These are phyloP conservation scores for Diutina mesorugosa DNA, from an alignment of 1,139 yeast species.

Conservation along the genomic window DNA sequence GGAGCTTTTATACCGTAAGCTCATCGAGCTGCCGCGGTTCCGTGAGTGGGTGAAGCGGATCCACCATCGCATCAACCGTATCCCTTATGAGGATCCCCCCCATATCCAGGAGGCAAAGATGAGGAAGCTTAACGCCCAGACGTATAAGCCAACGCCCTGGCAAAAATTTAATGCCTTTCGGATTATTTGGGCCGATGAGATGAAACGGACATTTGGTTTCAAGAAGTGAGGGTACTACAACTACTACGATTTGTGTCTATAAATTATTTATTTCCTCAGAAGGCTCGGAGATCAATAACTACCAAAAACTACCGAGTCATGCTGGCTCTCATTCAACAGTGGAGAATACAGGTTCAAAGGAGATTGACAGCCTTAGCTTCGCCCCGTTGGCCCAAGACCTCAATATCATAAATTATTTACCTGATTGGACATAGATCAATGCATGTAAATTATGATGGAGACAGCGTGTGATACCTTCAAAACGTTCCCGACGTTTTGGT, in stretches of 20 bases:
- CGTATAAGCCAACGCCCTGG: conserved; percentile 33
- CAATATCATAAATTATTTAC: neutral
- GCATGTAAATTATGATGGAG: neutral
- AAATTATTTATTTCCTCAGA: neutral
- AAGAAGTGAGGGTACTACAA: neutral
- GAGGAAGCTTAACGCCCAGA: conserved; percentile 10
- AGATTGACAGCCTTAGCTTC: no score
- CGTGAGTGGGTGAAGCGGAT: conserved; percentile 55
- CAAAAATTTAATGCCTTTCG: conserved; percentile 55
- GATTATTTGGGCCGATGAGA: conserved; percentile 50
- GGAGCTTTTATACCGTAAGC: conserved; percentile 27
- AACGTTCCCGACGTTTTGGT: neutral
- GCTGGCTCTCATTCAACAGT: no score
- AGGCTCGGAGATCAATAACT: neutral
- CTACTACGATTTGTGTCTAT: no score
- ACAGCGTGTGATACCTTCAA: neutral
- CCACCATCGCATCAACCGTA: conserved; percentile 55
- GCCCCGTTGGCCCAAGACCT: no score
- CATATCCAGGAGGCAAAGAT: conserved; percentile 9
- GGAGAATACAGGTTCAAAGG: no score
- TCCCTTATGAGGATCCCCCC: conserved; percentile 20
- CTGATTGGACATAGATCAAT: neutral
- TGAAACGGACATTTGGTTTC: conserved; percentile 32
- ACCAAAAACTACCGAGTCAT: neutral
- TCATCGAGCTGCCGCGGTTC: conserved; percentile 48